Base-by-base conservation (phyloP, 192 early-diverging fungal genomes). In the Coemansia sp. region DNA sequence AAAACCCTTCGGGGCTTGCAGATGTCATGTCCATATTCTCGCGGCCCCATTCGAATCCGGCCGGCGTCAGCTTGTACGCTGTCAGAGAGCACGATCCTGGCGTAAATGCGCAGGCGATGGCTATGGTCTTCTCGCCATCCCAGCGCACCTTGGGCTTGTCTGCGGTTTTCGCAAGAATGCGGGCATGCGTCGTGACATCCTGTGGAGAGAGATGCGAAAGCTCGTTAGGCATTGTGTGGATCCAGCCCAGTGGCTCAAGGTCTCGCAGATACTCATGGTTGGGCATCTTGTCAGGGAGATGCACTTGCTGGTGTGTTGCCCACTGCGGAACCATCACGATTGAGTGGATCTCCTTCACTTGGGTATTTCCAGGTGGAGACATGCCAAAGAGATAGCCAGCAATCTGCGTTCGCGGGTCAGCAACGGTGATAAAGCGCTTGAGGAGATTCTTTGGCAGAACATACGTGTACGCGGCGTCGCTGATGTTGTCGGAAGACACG, bases 321-420 rank as follows among this genome's bases (percentile, higher is more conserved):
- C 94, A 96, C 81, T 99, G 97, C 58, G 97, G 97, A n/a, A 96
- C 94, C 78, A 99, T 83, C 6, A 93, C 97, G 29, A 98, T 90
- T 18, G 88, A 86, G 39, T 89, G 89, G 64, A 99, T 92, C 82
- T 99, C 97, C 82, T 98, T 98, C 25, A 99, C 95, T 52, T 96
- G 89, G 37, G 91, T 88, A 66, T 91, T 93, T 72, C 92, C 94
- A 21, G 87, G 82, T 28, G 95, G 94, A 40, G 90, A 92, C 26
- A 93, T 85, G 79, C 97, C 97, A 67, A 94, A 99, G 71, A 99
- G 75, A 74, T 93, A 98, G 8, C 92, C 97, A 8, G 95, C 91
- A 68, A 99, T 89, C 84, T 99, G 95, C 2, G 95, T 96, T 28
- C 95, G 90, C 55, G 97, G 82, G 74, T 99, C 97, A 7, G 93